Evolutionary conservation across 1,284 basidiomycete species (phyloP), one percentile per base, ranked within the genome.

Genomic region (Somion occarium): DNA sequence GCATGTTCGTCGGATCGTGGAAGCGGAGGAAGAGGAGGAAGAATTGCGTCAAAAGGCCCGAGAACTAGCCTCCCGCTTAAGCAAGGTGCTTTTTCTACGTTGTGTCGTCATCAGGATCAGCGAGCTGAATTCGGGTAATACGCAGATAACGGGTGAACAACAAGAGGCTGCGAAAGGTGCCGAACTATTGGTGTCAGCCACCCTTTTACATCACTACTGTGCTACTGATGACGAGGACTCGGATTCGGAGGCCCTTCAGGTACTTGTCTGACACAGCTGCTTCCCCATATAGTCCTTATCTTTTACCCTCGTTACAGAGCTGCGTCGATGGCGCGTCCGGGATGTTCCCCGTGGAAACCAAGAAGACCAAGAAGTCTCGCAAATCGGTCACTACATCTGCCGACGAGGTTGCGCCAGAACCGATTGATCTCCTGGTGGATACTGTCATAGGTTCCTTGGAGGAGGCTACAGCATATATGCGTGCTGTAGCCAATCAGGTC

Each of bases 401-500:
- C 19, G 65, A 68, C 19, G 68, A 69, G 12, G 53, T 56, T 52
- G 52, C 37, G 55, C 71, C 73, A 19, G 69, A 80, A 39, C 85
- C 91, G 1, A 82, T 95, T 48, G 93, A 97, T 60, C 69, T 93
- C 27, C 75, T 98, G 37, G 85, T 95, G 45, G 95, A 98, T 63
- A 80, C 81, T 22, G 80, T 98, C 52, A 88, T 98, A 51, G 91
- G 91, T 5, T 86, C 93, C 63, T 72, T 99, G 46, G 94, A 98
- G 65, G 81, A 87, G 54, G 85, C 88, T 2, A 91, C 87, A 9
- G 82, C 84, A 34, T 96, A 93, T 68, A 78, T 92, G 66, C 85
- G 93, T 20, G 80, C 83, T 0, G 74, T 93, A 19, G 89, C 88
- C 5, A 93, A 87, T 54, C 83, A 92, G 57, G 86, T 85, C 3